Evolutionary conservation across 2,329 filamentous ascomycete species (phyloP).

Genomic region (Aspergillus ustus): DNA sequence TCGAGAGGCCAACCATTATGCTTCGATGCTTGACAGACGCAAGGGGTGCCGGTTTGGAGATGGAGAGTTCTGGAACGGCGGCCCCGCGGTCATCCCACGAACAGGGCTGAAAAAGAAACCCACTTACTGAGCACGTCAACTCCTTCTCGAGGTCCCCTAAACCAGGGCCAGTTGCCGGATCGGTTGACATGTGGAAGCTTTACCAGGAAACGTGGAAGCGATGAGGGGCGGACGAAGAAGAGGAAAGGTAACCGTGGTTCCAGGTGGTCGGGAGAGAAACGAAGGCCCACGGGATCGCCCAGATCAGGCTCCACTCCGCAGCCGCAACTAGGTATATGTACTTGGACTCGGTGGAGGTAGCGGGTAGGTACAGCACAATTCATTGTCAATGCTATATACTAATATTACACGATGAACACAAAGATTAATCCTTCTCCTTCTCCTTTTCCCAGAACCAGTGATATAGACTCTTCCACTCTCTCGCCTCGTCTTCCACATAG

Average conservation of each 20-base stretch:
- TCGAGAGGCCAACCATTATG: neutral
- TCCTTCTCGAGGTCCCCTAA: conserved; percentile 83
- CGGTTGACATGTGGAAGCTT: conserved; percentile 25
- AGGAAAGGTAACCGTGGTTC: conserved; percentile 14
- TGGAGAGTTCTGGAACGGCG: neutral
- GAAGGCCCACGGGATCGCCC: conserved; percentile 15
- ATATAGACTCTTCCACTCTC: conserved; percentile 47
- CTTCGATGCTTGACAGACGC: neutral
- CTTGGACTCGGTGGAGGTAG: neutral
- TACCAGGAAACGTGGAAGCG: conserved; percentile 2
- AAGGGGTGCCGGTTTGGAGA: conserved; percentile 12
- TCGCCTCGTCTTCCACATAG: conserved; percentile 50
- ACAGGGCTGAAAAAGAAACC: conserved; percentile 6
- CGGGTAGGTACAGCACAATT: neutral
- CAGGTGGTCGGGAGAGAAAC: conserved; percentile 6
- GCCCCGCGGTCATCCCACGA: conserved; percentile 13
- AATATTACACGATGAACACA: neutral
- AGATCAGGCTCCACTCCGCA: conserved; percentile 12
- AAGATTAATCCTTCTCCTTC: conserved; percentile 18
- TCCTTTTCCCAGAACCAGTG: conserved; percentile 48
- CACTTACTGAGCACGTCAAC: conserved; percentile 87
- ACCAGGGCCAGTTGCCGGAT: conserved; percentile 34
- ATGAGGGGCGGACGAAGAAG: neutral
- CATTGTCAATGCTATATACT: neutral
- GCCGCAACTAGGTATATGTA: neutral